A percentile compares a stretch with the other conserved stretches of the same genome.
phyloP scores from a whole-genome alignment of 2,329 filamentous ascomycete species.

The Ophiosphaerella narmari region DNA sequence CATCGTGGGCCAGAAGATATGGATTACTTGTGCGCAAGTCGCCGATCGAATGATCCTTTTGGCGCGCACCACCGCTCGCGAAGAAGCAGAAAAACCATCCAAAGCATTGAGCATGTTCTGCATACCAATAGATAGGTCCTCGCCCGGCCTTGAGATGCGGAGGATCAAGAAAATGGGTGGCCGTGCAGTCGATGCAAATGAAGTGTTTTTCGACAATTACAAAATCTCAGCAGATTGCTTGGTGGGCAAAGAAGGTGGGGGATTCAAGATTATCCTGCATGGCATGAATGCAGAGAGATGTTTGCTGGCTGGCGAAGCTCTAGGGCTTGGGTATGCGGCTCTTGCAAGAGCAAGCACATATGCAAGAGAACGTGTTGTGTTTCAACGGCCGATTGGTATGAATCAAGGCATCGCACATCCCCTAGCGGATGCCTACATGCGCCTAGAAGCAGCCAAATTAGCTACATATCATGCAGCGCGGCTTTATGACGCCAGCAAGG shows the following conservation, averaged over 20 bases:
- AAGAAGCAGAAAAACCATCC: constrained; percentile 70
- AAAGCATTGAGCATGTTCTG: constrained; percentile 81
- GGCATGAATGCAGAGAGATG: constrained; percentile 57
- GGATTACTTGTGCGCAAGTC: constrained; percentile 85
- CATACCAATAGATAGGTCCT: constrained; percentile 69
- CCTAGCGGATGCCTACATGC: constrained; percentile 63
- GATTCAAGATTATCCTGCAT: constrained; percentile 69
- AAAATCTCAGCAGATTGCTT: constrained; percentile 65
- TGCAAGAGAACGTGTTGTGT: constrained; percentile 57
- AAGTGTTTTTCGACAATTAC: constrained; percentile 86
- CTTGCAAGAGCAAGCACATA: constrained; percentile 51
- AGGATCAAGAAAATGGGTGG: constrained; percentile 87
- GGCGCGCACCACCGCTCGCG: constrained; percentile 72
- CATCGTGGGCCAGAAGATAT: constrained; percentile 81
- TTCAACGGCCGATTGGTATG: constrained; percentile 62
- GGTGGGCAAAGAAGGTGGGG: constrained; percentile 73
- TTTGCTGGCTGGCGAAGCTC: constrained; percentile 71
- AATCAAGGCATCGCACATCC: constrained; percentile 66
- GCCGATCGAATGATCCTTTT: constrained; percentile 83
- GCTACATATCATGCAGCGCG: constrained; percentile 65
- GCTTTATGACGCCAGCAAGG: constrained; percentile 58
- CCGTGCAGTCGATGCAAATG: constrained; percentile 79
- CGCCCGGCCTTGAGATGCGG: constrained; percentile 67
- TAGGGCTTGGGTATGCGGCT: constrained; percentile 77
- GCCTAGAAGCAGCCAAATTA: constrained; percentile 64